Percentiles rank a stretch among this genome's conserved stretches.
Evolutionary conservation across 106 monocot genomes (phyloP).

Genomic region (Agapanthus africanus): DNA sequence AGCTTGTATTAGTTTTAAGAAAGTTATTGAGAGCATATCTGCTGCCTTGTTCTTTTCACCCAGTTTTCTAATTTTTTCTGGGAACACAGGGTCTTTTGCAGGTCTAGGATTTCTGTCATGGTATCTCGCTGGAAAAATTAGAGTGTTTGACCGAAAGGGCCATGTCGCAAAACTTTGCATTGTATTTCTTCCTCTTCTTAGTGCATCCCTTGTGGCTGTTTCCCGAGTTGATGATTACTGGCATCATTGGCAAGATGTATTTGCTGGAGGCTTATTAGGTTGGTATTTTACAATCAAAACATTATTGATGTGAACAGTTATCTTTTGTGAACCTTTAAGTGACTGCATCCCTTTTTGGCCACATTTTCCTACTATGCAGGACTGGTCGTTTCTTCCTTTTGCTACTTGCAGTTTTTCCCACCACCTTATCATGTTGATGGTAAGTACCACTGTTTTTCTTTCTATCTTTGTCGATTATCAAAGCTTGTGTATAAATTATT

Average conservation of each 20-base stretch:
- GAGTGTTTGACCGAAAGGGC: constrained; percentile 41
- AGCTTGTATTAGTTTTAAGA: too few species aligned
- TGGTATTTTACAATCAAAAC: not conserved
- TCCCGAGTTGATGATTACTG: constrained; percentile 66
- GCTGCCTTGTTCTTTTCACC: too few species aligned
- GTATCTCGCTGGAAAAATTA: constrained; percentile 56
- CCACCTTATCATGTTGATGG: constrained; percentile 34
- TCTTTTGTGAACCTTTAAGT: not conserved
- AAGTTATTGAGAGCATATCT: too few species aligned
- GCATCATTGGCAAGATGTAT: constrained; percentile 70
- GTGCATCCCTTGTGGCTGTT: constrained; percentile 43
- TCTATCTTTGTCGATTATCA: not conserved
- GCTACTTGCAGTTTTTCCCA: constrained; percentile 52
- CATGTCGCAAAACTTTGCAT: constrained; percentile 57
- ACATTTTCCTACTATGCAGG: constrained; percentile 24
- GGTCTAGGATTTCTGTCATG: constrained; percentile 56
- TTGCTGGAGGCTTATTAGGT: constrained; percentile 56
- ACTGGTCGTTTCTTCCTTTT: constrained; percentile 33
- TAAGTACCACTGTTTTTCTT: not conserved
- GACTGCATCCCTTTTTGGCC: not conserved
- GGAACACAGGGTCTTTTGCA: constrained; percentile 50
- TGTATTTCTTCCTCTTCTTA: constrained; percentile 42
- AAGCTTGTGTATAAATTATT: not conserved
- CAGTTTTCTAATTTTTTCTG: not conserved
- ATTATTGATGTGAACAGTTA: not conserved